These are phyloP conservation scores for Aspergillus cristatus DNA, from an alignment of 495 filamentous ascomycete species.

Conservation along the genomic window DNA sequence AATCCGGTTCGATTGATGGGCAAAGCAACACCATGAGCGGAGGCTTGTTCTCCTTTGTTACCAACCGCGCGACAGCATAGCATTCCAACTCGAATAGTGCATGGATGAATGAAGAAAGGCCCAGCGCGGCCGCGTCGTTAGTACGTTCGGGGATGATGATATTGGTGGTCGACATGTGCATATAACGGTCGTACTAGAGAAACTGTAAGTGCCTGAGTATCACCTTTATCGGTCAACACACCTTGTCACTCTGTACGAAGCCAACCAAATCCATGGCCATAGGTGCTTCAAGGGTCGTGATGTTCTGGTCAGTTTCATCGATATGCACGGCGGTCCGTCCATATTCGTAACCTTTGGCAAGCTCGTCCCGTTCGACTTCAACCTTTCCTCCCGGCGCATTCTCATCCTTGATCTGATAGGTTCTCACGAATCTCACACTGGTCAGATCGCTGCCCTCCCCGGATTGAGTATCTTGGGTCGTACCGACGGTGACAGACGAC, in stretches of 20 bases:
- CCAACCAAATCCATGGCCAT: constrained; percentile 73
- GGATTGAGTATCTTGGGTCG: constrained; percentile 22
- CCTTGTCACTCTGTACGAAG: constrained; percentile 67
- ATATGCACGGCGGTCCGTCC: constrained; percentile 88
- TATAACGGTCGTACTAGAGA: constrained; percentile 68
- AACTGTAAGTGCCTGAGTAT: constrained; percentile 2
- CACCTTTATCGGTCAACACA: no score
- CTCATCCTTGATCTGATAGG: constrained; percentile 72
- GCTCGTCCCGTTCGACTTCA: constrained; percentile 73
- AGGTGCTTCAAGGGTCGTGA: constrained; percentile 70
- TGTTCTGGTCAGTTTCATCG: constrained; percentile 67
- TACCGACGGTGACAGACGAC: constrained; percentile 39
- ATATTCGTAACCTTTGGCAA: constrained; percentile 91
- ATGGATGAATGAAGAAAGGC: constrained; percentile 83
- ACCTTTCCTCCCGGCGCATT: constrained; percentile 67
- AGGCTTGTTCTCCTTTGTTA: constrained; percentile 67
- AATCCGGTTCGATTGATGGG: constrained; percentile 68
- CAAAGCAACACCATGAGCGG: constrained; percentile 76
- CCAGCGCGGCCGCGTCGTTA: constrained; percentile 68
- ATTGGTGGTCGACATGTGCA: constrained; percentile 70
- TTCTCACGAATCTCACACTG: constrained; percentile 58
- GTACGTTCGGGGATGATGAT: constrained; percentile 62
- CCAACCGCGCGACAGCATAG: constrained; percentile 81
- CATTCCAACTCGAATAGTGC: constrained; percentile 77
- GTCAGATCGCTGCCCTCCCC: constrained; percentile 38